Conservation (phyloP, 2,329 filamentous ascomycete species). For the Tolypocladium ophioglossoides region DNA sequence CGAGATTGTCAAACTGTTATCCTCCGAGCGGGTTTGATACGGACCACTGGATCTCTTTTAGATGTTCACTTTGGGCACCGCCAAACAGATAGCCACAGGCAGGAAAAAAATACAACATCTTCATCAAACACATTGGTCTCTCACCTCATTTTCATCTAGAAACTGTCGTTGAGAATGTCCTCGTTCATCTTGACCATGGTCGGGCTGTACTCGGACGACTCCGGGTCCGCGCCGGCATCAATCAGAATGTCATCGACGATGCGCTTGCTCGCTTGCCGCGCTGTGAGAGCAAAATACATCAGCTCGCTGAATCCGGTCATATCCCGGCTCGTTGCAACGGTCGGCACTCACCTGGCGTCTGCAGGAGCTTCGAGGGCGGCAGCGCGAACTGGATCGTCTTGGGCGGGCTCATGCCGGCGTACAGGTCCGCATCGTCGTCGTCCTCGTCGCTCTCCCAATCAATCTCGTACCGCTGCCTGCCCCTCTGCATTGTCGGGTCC, state of each 20-base stretch:
- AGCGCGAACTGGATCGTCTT: constrained; percentile 87
- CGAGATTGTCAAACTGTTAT: neutral
- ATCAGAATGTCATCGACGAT: constrained; percentile 74
- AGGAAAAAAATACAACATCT: neutral
- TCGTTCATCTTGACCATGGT: constrained; percentile 56
- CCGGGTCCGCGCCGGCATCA: constrained; percentile 57
- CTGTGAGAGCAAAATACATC: constrained; percentile 25
- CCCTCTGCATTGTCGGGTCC: constrained; percentile 4
- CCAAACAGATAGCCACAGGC: neutral
- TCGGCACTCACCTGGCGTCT: constrained; percentile 58
- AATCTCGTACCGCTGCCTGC: constrained; percentile 40
- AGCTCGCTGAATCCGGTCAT: constrained; percentile 1
- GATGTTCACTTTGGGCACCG: neutral
- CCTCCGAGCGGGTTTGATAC: neutral
- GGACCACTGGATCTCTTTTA: neutral
- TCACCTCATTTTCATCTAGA: constrained; percentile 24
- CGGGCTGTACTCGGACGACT: constrained; percentile 49
- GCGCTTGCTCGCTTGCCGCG: constrained; percentile 67
- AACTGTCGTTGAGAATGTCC: constrained; percentile 51
- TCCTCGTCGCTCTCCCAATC: constrained; percentile 70
- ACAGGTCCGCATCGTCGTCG: constrained; percentile 49
- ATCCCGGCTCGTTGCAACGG: neutral
- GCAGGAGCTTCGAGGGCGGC: constrained; percentile 64
- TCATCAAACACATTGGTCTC: neutral
- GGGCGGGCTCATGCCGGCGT: constrained; percentile 73